Evolutionary conservation across 106 monocot species (phyloP), one percentile per base, ranked within the genome.

Genomic region (Ottelia alismoides): DNA sequence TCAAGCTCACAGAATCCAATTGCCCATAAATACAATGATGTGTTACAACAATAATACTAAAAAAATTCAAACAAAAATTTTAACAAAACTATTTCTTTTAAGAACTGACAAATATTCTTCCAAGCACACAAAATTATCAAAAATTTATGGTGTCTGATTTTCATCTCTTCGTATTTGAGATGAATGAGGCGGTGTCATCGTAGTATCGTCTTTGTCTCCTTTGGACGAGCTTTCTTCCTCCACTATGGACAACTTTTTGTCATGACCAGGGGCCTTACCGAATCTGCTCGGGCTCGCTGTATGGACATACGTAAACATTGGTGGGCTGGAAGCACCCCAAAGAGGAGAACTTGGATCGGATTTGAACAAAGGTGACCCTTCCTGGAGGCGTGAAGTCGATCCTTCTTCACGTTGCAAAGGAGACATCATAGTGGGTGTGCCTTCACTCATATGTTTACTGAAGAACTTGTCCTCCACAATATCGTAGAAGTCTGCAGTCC

Each of bases 391-490:
- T n/a, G n/a, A n/a, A n/a, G n/a, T n/a, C n/a, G n/a, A n/a, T n/a
- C n/a, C n/a, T 20, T 46, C 63, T 58, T 78, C 78, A 31, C 58
- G 63, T 46, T 31, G 71, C 53, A 72, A 52, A 63, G 72, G 67
- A 32, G 56, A 64, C 26, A 67, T 22, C 11, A 61, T 17, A 32
- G 19, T 26, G 20, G 25, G 19, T 10, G 19, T 9, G 17, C 28
- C 61, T 55, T 46, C 43, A 28, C 17, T 22, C 52, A 11, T 48
- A 68, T 71, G 65, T 59, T 68, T 76, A 0, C 46, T 45, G 43
- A 64, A 76, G 20, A 82, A 76, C 20, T 74, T 77, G 56, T 77
- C 66, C 57, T 82, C 77, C 11, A 67, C 53, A 14, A 82, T 25
- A 49, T 61, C 66, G 32, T 76, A 76, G 31, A 65, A 76, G 25